phyloP scores from a whole-genome alignment of 805 yeast species.

The Blastobotrys chiropterorum region DNA sequence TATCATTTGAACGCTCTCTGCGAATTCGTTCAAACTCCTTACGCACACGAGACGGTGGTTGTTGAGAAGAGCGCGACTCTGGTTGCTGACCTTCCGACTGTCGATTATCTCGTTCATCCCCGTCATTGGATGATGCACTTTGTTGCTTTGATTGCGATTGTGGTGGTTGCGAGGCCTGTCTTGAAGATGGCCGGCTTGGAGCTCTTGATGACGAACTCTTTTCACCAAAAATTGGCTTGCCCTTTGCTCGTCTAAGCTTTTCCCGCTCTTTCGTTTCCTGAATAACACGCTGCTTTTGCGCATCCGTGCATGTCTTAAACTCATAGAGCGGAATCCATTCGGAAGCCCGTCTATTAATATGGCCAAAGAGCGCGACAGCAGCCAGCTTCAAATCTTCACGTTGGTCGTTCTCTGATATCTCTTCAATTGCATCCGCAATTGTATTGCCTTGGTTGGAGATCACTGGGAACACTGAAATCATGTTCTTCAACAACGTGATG shows the following conservation, averaged over 20 bases:
- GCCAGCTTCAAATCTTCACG: conserved; percentile 81
- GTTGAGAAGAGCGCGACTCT: background rate
- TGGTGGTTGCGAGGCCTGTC: background rate
- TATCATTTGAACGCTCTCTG: background rate
- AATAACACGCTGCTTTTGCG: conserved; percentile 20
- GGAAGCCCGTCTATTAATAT: conserved; percentile 20
- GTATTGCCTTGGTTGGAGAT: conserved; percentile 59
- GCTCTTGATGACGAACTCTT: background rate
- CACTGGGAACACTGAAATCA: conserved; percentile 58
- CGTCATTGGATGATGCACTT: no score
- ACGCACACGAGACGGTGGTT: background rate
- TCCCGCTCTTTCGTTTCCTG: conserved; percentile 23
- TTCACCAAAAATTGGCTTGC: background rate
- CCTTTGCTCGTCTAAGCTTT: background rate
- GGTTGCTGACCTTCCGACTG: background rate
- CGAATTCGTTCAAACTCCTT: background rate
- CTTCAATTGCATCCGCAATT: conserved; percentile 42
- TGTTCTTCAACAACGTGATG: conserved; percentile 65
- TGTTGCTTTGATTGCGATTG: no score
- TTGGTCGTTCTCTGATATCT: conserved; percentile 45
- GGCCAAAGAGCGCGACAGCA: conserved; percentile 37
- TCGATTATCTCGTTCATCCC: background rate
- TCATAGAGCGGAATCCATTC: conserved; percentile 26
- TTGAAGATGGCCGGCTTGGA: background rate
- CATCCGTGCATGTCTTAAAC: conserved; percentile 21